Evolutionary conservation across 345 rosid genomes (phyloP).

Genomic region (Eucalyptus sp.): DNA sequence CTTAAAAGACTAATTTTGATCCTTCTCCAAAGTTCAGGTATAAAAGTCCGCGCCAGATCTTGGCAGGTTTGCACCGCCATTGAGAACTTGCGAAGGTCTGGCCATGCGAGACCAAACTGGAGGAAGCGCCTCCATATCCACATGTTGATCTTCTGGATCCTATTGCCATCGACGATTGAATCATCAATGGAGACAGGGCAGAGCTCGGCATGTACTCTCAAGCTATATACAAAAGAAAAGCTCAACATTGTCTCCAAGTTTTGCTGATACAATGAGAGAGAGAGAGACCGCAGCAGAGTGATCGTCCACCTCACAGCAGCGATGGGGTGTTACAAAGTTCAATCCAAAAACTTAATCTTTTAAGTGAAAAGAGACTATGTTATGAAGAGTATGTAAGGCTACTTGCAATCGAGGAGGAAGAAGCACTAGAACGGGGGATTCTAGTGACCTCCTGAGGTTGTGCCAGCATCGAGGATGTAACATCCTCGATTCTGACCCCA

Average conservation of each 20-base stretch:
- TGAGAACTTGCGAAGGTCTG: not conserved
- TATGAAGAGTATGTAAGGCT: too few species aligned
- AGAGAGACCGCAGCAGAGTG: not conserved
- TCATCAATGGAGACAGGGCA: not conserved
- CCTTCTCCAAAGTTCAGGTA: not conserved
- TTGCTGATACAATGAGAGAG: not conserved
- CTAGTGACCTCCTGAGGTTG: too few species aligned
- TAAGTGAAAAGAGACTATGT: too few species aligned
- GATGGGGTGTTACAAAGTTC: not conserved
- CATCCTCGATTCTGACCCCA: too few species aligned
- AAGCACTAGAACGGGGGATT: too few species aligned
- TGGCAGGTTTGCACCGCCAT: not conserved
- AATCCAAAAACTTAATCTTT: accelerated
- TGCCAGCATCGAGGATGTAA: too few species aligned
- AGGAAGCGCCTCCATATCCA: not conserved
- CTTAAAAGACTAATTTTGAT: not conserved
- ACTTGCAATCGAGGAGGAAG: too few species aligned
- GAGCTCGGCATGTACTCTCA: not conserved
- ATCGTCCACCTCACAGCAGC: not conserved
- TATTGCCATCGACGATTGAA: not conserved
- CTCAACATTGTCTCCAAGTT: not conserved
- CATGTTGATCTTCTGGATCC: not conserved
- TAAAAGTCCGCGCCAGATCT: too few species aligned
- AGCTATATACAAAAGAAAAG: not conserved
- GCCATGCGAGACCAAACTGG: not conserved